Base-by-base conservation (phyloP, 2,329 filamentous ascomycete genomes). In the Claviceps monticola region DNA sequence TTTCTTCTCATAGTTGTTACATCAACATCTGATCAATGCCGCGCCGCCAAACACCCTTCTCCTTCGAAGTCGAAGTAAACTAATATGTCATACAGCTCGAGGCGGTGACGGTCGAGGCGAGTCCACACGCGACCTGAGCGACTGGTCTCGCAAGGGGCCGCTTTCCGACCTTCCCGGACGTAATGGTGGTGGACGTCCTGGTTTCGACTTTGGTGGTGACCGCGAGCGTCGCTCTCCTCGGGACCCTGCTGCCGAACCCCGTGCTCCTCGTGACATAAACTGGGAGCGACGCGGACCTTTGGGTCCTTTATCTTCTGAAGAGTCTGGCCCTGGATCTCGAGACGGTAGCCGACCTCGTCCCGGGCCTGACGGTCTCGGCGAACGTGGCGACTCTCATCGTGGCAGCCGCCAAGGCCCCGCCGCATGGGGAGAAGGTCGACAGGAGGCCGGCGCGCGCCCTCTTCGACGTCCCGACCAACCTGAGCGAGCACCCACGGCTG, bases 211-310 rank as follows among this genome's bases (percentile, higher is more conserved):
- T 61, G 73, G 69, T 53, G 47, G 53, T 19, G 53, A 54, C 19
- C 53, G 53, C 48, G 76, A 77, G 56, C 86, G 86, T 54, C 80
- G 81, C 56, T 72, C 79, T 60, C 72, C 79, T 59, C 83, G 86
- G 58, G 84, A 86, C 58, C 80, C 80, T 49, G 63, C 60, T 48
- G 62, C 62, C 48, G 77, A 78, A 53, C 80, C 84, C 57, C 80
- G 79, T 57, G 73, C 81, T 55, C 74, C 82, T 56, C 83, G 86
- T 60, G 84, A 86, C 57, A 78, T 82, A 46, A 94, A 88, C 68
- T 98, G 93, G 93, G 91, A 96, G 70, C 86, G 93, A 61, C 93
- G 87, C 65, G 93, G 93, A 13, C 93, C 93, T 39, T 75, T 97
- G 52, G 87, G 91, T 43, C 88, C 91, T 21, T 74, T 71, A 58